Evolutionary conservation across 164 flowering plant genomes (phyloP).

Genomic region (Annona cherimola): DNA sequence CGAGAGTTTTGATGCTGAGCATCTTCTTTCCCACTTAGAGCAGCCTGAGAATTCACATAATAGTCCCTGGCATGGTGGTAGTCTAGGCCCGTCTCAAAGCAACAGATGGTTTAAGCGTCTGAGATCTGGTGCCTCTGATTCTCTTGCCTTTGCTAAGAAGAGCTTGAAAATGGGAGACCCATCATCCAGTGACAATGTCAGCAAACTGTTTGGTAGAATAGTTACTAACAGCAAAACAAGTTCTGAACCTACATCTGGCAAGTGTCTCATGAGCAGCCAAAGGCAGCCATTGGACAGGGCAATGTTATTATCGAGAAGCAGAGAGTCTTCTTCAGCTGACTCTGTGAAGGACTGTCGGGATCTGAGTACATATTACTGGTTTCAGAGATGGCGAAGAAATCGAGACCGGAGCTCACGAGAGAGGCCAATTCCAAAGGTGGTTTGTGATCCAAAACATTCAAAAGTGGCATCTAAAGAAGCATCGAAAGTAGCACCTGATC

Average conservation of each 20-base stretch:
- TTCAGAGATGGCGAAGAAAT: conserved; percentile 56
- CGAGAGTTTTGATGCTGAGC: conserved; percentile 56
- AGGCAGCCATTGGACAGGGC: conserved; percentile 12
- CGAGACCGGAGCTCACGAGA: conserved; percentile 10
- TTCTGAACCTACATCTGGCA: conserved; percentile 23
- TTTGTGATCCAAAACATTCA: conserved; percentile 38
- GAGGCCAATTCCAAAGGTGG: conserved; percentile 21
- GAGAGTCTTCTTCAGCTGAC: conserved; percentile 21
- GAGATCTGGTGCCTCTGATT: conserved; percentile 35
- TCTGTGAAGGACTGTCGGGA: conserved; percentile 22
- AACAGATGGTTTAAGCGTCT: conserved; percentile 80
- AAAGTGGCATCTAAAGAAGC: too few species aligned
- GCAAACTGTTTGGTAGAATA: conserved; percentile 27
- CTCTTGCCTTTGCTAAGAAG: conserved; percentile 41
- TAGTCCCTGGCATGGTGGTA: conserved; percentile 8
- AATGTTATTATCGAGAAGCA: conserved; percentile 6
- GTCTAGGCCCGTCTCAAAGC: conserved; percentile 26
- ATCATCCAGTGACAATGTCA: conserved; percentile 33
- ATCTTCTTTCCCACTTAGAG: conserved; percentile 35
- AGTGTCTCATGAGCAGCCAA: conserved; percentile 20
- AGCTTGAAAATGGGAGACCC: conserved; percentile 34
- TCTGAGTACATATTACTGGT: conserved; percentile 50
- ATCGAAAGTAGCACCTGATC: conserved; percentile 27
- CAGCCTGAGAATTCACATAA: conserved; percentile 23
- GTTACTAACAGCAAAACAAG: conserved; percentile 20